These are phyloP conservation scores for Neurospora sp. DNA, from an alignment of 495 filamentous ascomycete genomes.

Conservation along the genomic window DNA sequence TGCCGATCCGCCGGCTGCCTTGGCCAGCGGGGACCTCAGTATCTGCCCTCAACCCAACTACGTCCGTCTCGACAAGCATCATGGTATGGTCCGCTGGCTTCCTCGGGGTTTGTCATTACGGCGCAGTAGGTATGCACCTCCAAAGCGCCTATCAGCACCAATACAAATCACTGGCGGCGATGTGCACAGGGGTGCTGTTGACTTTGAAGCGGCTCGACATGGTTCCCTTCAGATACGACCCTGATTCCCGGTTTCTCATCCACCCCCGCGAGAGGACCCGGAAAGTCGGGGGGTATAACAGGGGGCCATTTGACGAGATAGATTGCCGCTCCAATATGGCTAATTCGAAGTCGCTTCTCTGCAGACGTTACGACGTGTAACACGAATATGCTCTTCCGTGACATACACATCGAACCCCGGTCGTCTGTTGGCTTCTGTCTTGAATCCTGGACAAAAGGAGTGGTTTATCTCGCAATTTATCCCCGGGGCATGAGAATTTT, in stretches of 20 bases:
- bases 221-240: slow-evolving; percentile 25
- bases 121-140: background rate
- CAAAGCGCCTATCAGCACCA: background rate
- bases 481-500: background rate
- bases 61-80: background rate
- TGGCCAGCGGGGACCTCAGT: background rate
- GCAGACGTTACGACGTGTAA: background rate
- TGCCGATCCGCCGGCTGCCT: background rate
- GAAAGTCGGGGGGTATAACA: background rate
- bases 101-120: background rate
- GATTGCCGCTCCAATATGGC: slow-evolving; percentile 18
- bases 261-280: slow-evolving; percentile 13
- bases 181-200: slow-evolving; percentile 13
- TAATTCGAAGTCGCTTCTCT: slow-evolving; percentile 4
- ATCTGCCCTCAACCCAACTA: background rate
- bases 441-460: background rate
- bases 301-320: background rate
- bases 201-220: slow-evolving; percentile 13
- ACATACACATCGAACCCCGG: background rate
- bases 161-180: background rate
- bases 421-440: background rate
- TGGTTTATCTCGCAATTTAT: background rate
- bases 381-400: background rate
- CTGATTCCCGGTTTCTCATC: slow-evolving; percentile 28
- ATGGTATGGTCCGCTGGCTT: background rate